Base-by-base conservation (phyloP, 2,329 filamentous ascomycete species). In the Microsporum canis region DNA sequence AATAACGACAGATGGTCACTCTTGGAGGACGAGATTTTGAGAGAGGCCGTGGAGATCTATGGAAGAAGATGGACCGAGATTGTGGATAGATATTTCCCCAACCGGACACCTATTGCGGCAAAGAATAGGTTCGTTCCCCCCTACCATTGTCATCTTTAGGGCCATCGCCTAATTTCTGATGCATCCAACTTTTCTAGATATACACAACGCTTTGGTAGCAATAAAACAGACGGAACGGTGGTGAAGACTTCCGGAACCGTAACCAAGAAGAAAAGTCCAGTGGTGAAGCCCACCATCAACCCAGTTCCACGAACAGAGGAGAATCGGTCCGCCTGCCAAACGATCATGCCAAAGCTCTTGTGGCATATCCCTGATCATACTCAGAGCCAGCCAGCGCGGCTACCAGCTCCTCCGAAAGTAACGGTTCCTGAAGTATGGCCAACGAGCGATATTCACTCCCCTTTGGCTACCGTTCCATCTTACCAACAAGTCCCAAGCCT, bases 311-410 rank as follows among this genome's bases (percentile, higher is more conserved):
- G n/a, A 2, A 4, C 36, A 12, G 39, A 59, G 10, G 43, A 59
- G 2, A 49, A n/a, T n/a, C 39, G 57, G 49, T 14, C 14, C 27
- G 6, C 31, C 12, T 36, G 43, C 12, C 57, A 45, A 36, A 59
- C 57, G 12, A 59, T 59, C n/a, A 59, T 59, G 57, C 57, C 57
- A n/a, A 59, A 59, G 29, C 57, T 59, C 29, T 31, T 59, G 6
- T 59, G 57, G 57, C 57, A 59, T 59, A 41, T 59, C 33, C 57
- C 57, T 17, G 57, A 59, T 59, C 57, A 59, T 29, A 59, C 57
- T 17, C 57, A 59, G 23, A 49, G 57, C 31, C 57, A 34, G 43
- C 39, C 41, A 39, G 41, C 29, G 5, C 39, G 57, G 41, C 27
- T 59, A 7, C 57, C 57, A 10, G 27, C n/a, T 12, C 27, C 39